Conservation (phyloP, 2,329 filamentous ascomycete genomes). For the Fusarium nisikadoi region DNA sequence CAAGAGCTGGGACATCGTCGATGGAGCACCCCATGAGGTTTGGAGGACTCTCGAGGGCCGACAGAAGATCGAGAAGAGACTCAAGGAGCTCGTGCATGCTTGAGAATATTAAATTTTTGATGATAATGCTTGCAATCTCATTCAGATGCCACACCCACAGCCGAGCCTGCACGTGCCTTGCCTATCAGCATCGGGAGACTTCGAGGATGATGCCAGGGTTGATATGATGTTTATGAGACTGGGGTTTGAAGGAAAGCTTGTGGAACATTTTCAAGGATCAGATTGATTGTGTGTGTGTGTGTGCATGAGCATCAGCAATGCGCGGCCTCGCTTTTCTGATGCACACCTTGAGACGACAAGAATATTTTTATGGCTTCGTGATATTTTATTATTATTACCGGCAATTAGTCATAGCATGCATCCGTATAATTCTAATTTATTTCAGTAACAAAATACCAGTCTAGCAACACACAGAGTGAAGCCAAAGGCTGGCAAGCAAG, state of each 20-base stretch:
- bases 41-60: slow-evolving; percentile 82
- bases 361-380: not conserved
- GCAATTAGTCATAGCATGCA: not conserved
- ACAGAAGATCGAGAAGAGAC: slow-evolving; percentile 79
- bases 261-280: slow-evolving; percentile 17
- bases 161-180: slow-evolving; percentile 15
- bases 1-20: slow-evolving; percentile 85
- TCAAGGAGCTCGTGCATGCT: slow-evolving; percentile 71
- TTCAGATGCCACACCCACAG: not conserved
- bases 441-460: not conserved
- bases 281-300: not conserved
- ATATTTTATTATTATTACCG: not conserved
- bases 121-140: not conserved
- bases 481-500: not conserved
- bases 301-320: slow-evolving; percentile 25
- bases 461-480: not conserved
- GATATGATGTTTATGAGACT: slow-evolving; percentile 28
- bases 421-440: not conserved
- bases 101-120: slow-evolving; percentile 12
- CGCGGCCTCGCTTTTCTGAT: slow-evolving; percentile 19
- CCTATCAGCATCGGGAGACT: slow-evolving; percentile 3
- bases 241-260: slow-evolving; percentile 22
- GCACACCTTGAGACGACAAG: slow-evolving; percentile 14
- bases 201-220: slow-evolving; percentile 6
- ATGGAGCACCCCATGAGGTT: slow-evolving; percentile 84